Conservation (phyloP, 768 basidiomycete genomes). For the Stropharia rugosoannulata region DNA sequence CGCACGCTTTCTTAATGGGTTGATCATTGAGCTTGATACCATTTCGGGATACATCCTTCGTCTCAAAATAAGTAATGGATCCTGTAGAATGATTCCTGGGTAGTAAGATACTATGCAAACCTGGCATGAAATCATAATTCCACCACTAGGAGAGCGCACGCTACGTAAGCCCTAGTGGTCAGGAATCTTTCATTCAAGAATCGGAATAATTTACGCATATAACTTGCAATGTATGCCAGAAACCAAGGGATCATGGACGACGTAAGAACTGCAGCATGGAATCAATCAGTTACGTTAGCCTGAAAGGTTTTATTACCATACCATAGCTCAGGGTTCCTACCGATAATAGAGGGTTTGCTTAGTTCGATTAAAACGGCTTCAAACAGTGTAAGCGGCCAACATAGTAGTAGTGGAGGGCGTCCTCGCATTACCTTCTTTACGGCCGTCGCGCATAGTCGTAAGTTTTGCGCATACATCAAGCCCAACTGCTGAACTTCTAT, state of each 20-base stretch:
- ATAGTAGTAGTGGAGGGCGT: background rate
- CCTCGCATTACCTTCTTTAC: slow-evolving; percentile 55
- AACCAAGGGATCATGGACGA: slow-evolving; percentile 59
- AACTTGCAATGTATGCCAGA: slow-evolving; percentile 76
- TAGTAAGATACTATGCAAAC: slow-evolving; percentile 31
- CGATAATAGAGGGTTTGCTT: slow-evolving; percentile 65
- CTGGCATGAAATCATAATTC: slow-evolving; percentile 78
- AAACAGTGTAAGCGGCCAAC: background rate
- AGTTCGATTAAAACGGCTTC: slow-evolving; percentile 61
- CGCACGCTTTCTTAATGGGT: slow-evolving; percentile 60
- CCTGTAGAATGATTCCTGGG: background rate
- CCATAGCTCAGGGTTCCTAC: slow-evolving; percentile 72
- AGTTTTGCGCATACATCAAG: slow-evolving; percentile 68
- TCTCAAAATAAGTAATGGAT: background rate
- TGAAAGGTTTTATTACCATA: slow-evolving; percentile 28
- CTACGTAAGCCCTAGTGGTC: slow-evolving; percentile 31
- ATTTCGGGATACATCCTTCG: slow-evolving; percentile 75
- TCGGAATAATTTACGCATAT: slow-evolving; percentile 51
- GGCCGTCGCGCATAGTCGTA: slow-evolving; percentile 55
- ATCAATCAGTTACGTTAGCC: slow-evolving; percentile 1
- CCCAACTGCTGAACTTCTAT: background rate
- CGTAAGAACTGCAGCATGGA: slow-evolving; percentile 47
- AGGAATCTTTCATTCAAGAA: background rate
- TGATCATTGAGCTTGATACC: slow-evolving; percentile 72
- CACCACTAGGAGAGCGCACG: slow-evolving; percentile 68